These are phyloP conservation scores for Aspergillus haitiensis DNA, from an alignment of 495 filamentous ascomycete species.

Conservation along the genomic window DNA sequence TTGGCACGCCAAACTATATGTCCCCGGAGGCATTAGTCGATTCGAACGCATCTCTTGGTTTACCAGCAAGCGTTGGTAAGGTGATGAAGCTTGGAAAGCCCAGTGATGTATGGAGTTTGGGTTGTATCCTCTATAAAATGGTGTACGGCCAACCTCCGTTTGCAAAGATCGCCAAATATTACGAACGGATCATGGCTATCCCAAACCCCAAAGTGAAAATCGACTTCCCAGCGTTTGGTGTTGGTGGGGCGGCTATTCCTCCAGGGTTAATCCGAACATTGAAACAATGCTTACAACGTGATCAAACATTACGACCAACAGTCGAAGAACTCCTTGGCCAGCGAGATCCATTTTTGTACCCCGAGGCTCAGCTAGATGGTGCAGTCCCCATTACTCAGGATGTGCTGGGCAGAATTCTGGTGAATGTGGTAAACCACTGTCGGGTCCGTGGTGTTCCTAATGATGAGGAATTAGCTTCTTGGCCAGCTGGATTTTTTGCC, in stretches of 20 bases:
- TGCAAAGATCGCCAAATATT: slow-evolving; percentile 82
- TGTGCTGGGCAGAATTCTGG: slow-evolving; percentile 70
- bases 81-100: slow-evolving; percentile 95
- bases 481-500: slow-evolving; percentile 66
- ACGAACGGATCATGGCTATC: slow-evolving; percentile 74
- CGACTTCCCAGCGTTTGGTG: slow-evolving; percentile 72
- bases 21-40: slow-evolving; percentile 91
- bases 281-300: slow-evolving; percentile 75
- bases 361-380: slow-evolving; percentile 61
- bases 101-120: slow-evolving; percentile 92
- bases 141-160: slow-evolving; percentile 92
- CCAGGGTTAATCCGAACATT: slow-evolving; percentile 69
- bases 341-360: slow-evolving; percentile 79
- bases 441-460: slow-evolving; percentile 63
- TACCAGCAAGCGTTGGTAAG: slow-evolving; percentile 61
- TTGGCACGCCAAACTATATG: slow-evolving; percentile 99
- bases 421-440: slow-evolving; percentile 74
- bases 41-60: slow-evolving; percentile 65
- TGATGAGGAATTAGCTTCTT: slow-evolving; percentile 67
- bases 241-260: slow-evolving; percentile 73
- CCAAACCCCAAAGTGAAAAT: slow-evolving; percentile 83
- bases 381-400: slow-evolving; percentile 74
- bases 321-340: slow-evolving; percentile 71
- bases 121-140: slow-evolving; percentile 98
- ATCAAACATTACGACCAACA: slow-evolving; percentile 73